phyloP scores from a whole-genome alignment of 108 stramenopile species.

The Aureococcus anophagefferens region DNA sequence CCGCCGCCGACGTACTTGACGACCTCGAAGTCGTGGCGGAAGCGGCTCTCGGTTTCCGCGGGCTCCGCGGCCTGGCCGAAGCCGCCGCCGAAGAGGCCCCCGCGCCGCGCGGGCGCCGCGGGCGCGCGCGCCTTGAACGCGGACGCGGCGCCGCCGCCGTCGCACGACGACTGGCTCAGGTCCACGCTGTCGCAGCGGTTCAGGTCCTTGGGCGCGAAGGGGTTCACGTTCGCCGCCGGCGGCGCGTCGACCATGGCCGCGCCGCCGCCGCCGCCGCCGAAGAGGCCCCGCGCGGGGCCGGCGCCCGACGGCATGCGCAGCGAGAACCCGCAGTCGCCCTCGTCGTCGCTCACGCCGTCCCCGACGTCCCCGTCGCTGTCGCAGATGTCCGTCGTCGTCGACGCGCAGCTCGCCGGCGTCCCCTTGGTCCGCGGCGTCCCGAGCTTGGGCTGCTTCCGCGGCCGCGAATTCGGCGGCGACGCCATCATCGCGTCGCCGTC shows the following conservation, averaged over 20 bases:
- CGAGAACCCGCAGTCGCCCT: no score
- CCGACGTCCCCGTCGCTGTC: background rate
- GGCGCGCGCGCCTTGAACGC: no score
- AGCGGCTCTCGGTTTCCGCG: slow-evolving; percentile 1
- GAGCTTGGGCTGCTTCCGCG: background rate
- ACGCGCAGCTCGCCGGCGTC: background rate
- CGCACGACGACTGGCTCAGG: no score
- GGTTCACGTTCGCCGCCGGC: slow-evolving; percentile 1
- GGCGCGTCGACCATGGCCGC: background rate
- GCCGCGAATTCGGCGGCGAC: background rate
- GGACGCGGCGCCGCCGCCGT: no score
- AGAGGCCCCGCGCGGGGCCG: no score
- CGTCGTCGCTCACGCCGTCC: no score
- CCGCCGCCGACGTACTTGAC: slow-evolving; percentile 25
- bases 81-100: no score
- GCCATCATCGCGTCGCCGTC: background rate
- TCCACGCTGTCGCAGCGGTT: no score
- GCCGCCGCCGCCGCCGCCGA: no score
- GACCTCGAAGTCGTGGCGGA: slow-evolving; percentile 28
- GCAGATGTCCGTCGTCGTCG: background rate
- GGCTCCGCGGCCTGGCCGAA: background rate
- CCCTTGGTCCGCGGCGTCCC: background rate
- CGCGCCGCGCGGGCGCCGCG: background rate
- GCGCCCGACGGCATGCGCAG: no score
- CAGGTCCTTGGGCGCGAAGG: background rate